Base-by-base conservation (phyloP, 139 green algal species). In the Coelastrella sp. region DNA sequence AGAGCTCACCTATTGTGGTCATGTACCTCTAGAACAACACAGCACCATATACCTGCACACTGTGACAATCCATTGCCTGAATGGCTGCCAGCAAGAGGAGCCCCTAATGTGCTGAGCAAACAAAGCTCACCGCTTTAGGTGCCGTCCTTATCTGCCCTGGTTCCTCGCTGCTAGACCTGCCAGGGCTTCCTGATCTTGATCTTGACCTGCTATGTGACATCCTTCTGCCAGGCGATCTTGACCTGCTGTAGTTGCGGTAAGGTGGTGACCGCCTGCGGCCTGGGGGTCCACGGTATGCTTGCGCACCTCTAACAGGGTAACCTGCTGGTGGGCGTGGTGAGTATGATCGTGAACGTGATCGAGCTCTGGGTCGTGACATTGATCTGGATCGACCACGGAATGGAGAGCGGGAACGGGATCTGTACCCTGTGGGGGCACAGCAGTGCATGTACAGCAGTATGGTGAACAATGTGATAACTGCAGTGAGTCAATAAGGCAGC, bases 71-170 rank as follows among this genome's bases (percentile, higher is more conserved):
- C n/a, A 69, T 17, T 21, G 62, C 62, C 62, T 69, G 62, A 41
- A 21, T 40, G 11, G 62, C 62, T 17, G 62, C 13, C 40, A 30
- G 30, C 62, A 19, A 38, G n/a, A n/a, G n/a, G n/a, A n/a, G n/a
- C n/a, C n/a, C n/a, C n/a, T n/a, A n/a, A 38, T 38, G 21, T 69
- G 17, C 66, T 74, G n/a, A n/a, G 66, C 66, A 32, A 30, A 3
- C 5, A 48, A 35, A 15, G 6, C 69, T 19, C 69, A 78, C 69
- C 69, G 60, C 40, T 23, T 60, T 30, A 62, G 73, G 27, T 81
- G 73, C 48, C 3, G 48, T 37, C 32, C n/a, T 19, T 6, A 81
- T 81, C 73, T 81, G 73, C 32, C 73, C 73, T 7, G 73, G 50
- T 50, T 81, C 73, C 50, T 81, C 45, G 7, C 43, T 67, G 17